Evolutionary conservation across 208 protist species (phyloP).

Genomic region (Trypanosoma conorhini): DNA sequence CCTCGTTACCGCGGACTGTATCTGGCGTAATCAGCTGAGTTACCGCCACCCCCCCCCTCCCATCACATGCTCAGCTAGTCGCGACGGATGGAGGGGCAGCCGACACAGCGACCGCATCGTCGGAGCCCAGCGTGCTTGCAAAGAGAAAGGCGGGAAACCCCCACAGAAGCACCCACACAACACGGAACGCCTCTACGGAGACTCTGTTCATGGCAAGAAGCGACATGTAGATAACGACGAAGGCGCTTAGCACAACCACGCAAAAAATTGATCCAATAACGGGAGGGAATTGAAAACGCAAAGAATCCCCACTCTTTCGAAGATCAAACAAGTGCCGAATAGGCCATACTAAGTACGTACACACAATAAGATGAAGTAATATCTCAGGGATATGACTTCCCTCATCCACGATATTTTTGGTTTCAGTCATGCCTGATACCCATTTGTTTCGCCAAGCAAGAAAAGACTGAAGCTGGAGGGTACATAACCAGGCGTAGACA

Average conservation of each 20-base stretch:
- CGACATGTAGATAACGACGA: constrained; percentile 5
- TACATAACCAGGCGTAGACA: constrained; percentile 31
- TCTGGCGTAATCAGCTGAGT: neutral
- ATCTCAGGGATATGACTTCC: constrained; percentile 10
- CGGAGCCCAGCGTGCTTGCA: neutral
- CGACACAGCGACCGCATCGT: neutral
- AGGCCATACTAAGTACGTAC: constrained; percentile 6
- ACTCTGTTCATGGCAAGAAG: constrained; percentile 11
- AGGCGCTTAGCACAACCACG: neutral
- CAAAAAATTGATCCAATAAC: neutral
- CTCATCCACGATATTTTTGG: constrained; percentile 13
- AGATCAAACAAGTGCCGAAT: constrained; percentile 5
- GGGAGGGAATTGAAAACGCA: neutral
- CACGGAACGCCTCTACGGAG: constrained; percentile 24
- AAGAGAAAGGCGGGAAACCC: constrained; percentile 21
- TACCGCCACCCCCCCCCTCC: neutral
- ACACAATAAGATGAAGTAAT: constrained; percentile 23
- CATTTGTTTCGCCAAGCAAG: constrained; percentile 40
- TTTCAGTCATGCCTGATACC: constrained; percentile 32
- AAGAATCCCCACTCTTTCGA: neutral
- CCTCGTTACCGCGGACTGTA: neutral
- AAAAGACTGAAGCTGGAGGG: constrained; percentile 42
- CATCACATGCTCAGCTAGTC: neutral
- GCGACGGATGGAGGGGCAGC: neutral
- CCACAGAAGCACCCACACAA: constrained; percentile 22